phyloP scores from a whole-genome alignment of 1,139 yeast genomes.

The Candida pseudoviswanathii region DNA sequence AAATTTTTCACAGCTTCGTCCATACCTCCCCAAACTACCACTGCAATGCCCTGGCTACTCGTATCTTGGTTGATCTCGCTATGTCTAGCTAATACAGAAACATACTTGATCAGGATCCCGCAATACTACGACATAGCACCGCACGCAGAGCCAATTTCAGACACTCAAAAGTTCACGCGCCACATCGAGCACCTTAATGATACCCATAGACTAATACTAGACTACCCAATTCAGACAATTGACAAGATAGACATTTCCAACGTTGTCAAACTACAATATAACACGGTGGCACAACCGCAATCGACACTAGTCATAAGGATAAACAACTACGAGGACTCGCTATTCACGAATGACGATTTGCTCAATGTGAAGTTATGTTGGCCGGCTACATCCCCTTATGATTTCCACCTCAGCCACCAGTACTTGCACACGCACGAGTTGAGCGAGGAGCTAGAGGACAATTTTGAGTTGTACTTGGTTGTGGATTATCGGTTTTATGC shows the following conservation, averaged over 20 bases:
- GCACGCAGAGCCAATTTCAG: constrained; percentile 17
- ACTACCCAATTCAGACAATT: constrained; percentile 34
- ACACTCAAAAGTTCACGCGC: constrained; percentile 4
- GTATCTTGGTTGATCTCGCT: constrained; percentile 4
- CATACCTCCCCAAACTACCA: not conserved
- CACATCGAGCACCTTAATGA: constrained; percentile 21
- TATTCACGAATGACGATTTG: constrained; percentile 33
- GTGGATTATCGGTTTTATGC: constrained; percentile 30
- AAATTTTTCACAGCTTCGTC: not conserved
- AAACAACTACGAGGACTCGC: constrained; percentile 35
- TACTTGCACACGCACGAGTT: constrained; percentile 21
- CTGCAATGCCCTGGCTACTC: constrained; percentile 4
- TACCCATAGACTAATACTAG: constrained; percentile 27
- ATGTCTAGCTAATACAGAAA: constrained; percentile 41
- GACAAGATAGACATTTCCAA: constrained; percentile 6
- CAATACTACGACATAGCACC: constrained; percentile 37
- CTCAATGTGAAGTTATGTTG: constrained; percentile 44
- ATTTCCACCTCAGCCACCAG: constrained; percentile 26
- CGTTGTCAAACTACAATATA: constrained; percentile 15
- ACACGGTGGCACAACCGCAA: constrained; percentile 18
- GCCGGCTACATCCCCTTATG: constrained; percentile 45
- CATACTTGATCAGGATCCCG: constrained; percentile 34
- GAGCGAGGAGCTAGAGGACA: constrained; percentile 4
- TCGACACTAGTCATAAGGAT: constrained; percentile 31
- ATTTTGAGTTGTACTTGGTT: constrained; percentile 34